Base-by-base conservation (phyloP, 176 grass and related monocot species). In the Ananas comosus region DNA sequence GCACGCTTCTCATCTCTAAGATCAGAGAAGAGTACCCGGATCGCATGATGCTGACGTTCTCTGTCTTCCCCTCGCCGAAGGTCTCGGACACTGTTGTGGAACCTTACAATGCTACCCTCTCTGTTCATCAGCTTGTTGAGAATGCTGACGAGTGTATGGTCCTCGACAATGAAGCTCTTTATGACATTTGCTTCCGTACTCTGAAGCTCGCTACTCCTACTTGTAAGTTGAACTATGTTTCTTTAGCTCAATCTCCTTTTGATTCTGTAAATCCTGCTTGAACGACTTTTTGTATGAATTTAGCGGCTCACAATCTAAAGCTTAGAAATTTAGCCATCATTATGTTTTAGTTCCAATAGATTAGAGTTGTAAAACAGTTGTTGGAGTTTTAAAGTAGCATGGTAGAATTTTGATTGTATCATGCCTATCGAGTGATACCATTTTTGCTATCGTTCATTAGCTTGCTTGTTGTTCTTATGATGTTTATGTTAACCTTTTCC, bases 41-140 rank as follows among this genome's bases (percentile, higher is more conserved):
- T 64, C 13, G 90, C n/a, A 92, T 92, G 90, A 92, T 92, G 90
- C n/a, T 92, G n/a, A 92, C 90, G 0, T 92, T 92, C 74, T 92
- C 90, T 0, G 90, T 92, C 13, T 92, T 92, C 86, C 90, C 90
- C 13, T 91, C 89, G 1, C 89, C 89, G 10, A 91, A 91, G 79
- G 89, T 91, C 28, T 91, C 89, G 27, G 90, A 92, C 22, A 92
- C 90, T 49, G 90, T 92, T 0, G 90, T 92, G 0, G 90, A 92
- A 66, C 90, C 90, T 13, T 92, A 92, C 76, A 92, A 92, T 22
- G 90, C 90, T 13, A 92, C 90, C 0, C 90, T 92, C 25, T 92
- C 90, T 8, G 90, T 92, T 11, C 90, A 89, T 71, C 90, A 92
- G 80, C 86, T 92, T 16, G 90, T 92, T 16, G 90, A 92, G 69